These are phyloP conservation scores for Brettanomyces anomalus DNA, from an alignment of 805 yeast species.

Conservation along the genomic window DNA sequence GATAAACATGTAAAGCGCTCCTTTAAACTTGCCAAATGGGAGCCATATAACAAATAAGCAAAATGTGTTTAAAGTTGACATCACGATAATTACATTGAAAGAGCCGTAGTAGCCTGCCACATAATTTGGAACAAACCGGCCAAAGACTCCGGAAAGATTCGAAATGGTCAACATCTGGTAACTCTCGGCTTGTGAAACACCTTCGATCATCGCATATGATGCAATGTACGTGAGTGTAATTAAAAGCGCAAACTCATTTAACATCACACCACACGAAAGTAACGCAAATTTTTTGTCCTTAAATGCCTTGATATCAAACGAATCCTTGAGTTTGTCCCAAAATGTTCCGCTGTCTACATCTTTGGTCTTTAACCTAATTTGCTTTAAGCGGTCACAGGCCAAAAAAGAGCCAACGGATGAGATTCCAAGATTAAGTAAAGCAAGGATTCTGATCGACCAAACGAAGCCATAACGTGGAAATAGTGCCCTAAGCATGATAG, in stretches of 20 bases:
- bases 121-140: slow-evolving; percentile 32
- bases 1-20: slow-evolving; percentile 40
- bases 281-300: slow-evolving; percentile 28
- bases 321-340: slow-evolving; percentile 7
- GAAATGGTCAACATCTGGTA: slow-evolving; percentile 29
- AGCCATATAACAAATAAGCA: slow-evolving; percentile 38
- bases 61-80: slow-evolving; percentile 27
- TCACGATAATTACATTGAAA: slow-evolving; percentile 33
- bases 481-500: slow-evolving; percentile 37
- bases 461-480: slow-evolving; percentile 37
- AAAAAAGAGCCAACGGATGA: slow-evolving; percentile 29
- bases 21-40: slow-evolving; percentile 10
- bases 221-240: slow-evolving; percentile 42
- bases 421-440: slow-evolving; percentile 30
- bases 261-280: slow-evolving; percentile 32
- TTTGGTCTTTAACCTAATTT: slow-evolving; percentile 17
- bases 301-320: slow-evolving; percentile 31
- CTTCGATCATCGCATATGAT: slow-evolving; percentile 38
- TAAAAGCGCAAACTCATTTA: slow-evolving; percentile 40
- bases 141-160: slow-evolving; percentile 30
- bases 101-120: slow-evolving; percentile 33
- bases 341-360: slow-evolving; percentile 9
- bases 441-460: slow-evolving; percentile 44
- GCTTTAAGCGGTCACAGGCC: slow-evolving; percentile 26
- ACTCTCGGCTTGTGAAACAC: slow-evolving; percentile 26